These are phyloP conservation scores for Dipteronia dyeriana DNA, from an alignment of 345 rosid species.

Conservation along the genomic window DNA sequence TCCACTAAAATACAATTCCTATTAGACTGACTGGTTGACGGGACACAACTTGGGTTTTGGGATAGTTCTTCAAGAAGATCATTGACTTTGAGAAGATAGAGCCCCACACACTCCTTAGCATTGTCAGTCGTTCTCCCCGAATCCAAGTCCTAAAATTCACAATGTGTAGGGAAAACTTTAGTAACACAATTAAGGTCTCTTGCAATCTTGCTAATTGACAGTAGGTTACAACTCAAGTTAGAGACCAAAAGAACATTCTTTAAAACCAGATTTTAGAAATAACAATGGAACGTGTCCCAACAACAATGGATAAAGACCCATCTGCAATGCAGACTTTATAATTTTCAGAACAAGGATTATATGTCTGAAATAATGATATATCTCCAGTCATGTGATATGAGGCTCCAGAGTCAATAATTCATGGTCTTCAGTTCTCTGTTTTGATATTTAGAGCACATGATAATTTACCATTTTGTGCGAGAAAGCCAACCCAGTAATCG, in stretches of 20 bases:
- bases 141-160: not conserved
- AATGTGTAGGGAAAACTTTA: no score
- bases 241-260: not conserved
- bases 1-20: no score
- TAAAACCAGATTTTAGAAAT: not conserved
- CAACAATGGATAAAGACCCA: not conserved
- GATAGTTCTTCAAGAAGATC: no score
- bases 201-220: no score
- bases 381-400: not conserved
- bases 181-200: no score
- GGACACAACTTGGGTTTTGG: no score
- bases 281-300: not conserved
- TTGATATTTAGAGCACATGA: not conserved
- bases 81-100: no score
- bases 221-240: not conserved
- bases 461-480: no score
- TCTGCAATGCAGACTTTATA: not conserved
- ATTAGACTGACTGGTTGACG: no score
- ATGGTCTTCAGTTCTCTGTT: not conserved
- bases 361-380: not conserved
- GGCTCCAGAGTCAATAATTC: not conserved
- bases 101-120: no score
- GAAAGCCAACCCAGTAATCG: no score
- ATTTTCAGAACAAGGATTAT: not conserved
- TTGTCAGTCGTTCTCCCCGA: no score